A percentile compares a stretch with the other conserved stretches of the same genome.
Conservation (phyloP, 2,329 filamentous ascomycete species). For the Exophiala calicioides region DNA sequence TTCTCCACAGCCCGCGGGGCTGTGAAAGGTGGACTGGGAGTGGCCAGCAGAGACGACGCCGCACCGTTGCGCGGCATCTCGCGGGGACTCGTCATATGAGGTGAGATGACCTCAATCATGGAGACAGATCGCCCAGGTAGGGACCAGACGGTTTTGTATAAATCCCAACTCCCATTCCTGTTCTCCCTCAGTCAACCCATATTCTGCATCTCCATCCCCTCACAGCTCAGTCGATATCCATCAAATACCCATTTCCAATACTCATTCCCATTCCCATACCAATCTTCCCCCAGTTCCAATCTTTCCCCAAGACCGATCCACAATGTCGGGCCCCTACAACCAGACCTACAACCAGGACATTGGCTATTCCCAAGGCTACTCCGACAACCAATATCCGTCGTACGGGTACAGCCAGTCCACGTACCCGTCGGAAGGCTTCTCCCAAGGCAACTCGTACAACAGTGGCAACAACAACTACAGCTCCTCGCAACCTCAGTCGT, state of each 20-base stretch:
- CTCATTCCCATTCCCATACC: background rate
- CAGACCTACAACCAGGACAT: constrained; percentile 13
- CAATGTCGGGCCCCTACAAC: constrained; percentile 20
- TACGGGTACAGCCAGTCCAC: background rate
- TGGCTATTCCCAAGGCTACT: constrained; percentile 5
- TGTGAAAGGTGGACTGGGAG: too few relatives aligned
- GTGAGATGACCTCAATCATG: too few relatives aligned
- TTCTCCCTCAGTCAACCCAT: too few relatives aligned
- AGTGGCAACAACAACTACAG: constrained; percentile 6
- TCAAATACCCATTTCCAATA: background rate
- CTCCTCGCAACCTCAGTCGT: background rate
- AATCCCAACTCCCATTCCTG: too few relatives aligned
- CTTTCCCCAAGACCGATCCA: too few relatives aligned
- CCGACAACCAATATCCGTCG: background rate
- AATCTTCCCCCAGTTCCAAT: too few relatives aligned
- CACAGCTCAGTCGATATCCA: background rate
- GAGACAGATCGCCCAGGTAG: too few relatives aligned
- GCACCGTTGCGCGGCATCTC: too few relatives aligned
- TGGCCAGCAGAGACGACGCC: too few relatives aligned
- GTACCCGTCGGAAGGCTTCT: constrained; percentile 1
- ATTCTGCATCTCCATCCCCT: background rate
- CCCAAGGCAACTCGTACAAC: constrained; percentile 7
- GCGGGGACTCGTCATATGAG: too few relatives aligned
- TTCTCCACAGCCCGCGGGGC: too few relatives aligned
- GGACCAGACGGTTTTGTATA: too few relatives aligned